Percentiles rank a stretch among this genome's conserved stretches.
phyloP scores from a whole-genome alignment of 176 grass and related monocot species.

The Miscanthus lutarioriparius region DNA sequence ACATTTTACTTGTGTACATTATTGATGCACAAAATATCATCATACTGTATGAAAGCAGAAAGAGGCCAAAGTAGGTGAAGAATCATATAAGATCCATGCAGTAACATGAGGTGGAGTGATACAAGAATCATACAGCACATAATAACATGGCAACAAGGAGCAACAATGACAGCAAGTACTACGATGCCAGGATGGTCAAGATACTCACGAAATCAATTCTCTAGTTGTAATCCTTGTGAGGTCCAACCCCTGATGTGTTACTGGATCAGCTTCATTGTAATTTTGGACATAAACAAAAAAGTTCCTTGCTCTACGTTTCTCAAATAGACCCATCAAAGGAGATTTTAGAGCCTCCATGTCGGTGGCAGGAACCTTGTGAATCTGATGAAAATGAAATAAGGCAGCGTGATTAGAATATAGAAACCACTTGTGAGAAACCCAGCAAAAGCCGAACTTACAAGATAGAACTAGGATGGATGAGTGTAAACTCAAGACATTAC shows the following conservation, averaged over 20 bases:
- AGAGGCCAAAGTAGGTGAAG: not conserved
- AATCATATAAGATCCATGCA: conserved; percentile 8
- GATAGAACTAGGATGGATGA: conserved; percentile 5
- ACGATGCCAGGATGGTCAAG: not conserved
- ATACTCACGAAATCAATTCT: conserved; percentile 75
- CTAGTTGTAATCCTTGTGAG: conserved; percentile 78
- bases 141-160: not conserved
- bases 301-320: conserved; percentile 86
- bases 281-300: conserved; percentile 92
- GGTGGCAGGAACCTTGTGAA: conserved; percentile 85
- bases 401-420: not conserved
- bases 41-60: not conserved
- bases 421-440: not conserved
- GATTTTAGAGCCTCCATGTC: conserved; percentile 90
- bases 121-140: not conserved
- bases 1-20: not conserved
- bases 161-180: not conserved
- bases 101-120: not conserved
- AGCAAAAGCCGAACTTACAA: conserved; percentile 3
- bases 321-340: conserved; percentile 86
- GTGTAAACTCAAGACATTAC: conserved; percentile 34
- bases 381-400: conserved; percentile 48
- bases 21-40: not conserved
- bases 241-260: conserved; percentile 81
- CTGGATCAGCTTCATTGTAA: conserved; percentile 80